phyloP scores from a whole-genome alignment of 352 stramenopile genomes.

The Detonula confervacea region DNA sequence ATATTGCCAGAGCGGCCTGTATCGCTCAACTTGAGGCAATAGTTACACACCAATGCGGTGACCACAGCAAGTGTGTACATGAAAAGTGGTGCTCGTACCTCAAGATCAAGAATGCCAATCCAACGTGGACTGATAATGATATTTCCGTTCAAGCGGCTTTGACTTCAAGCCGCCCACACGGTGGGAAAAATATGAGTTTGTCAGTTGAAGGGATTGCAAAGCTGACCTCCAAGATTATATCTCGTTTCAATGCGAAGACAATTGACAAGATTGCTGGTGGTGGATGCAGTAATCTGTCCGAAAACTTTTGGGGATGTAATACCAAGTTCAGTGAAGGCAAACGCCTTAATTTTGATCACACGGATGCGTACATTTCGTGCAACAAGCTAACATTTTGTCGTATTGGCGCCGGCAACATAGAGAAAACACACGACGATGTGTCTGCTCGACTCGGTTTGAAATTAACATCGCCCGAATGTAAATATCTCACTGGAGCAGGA shows the following conservation, averaged over 20 bases:
- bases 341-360: neutral
- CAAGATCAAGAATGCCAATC: constrained; percentile 5
- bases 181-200: constrained; percentile 14
- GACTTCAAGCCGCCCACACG: neutral
- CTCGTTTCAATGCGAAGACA: constrained; percentile 9
- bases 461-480: neutral
- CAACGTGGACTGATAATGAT: neutral
- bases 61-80: constrained; percentile 12
- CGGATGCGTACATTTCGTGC: neutral
- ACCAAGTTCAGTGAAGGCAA: neutral
- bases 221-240: neutral
- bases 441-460: neutral
- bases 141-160: neutral
- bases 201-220: neutral
- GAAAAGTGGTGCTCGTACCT: constrained; percentile 13
- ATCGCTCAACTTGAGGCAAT: constrained; percentile 7
- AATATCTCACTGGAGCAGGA: neutral
- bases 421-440: neutral
- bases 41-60: constrained; percentile 15
- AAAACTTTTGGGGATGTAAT: neutral
- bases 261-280: constrained; percentile 5
- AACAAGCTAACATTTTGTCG: neutral
- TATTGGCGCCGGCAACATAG: neutral
- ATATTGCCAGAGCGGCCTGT: neutral
- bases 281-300: neutral